Conservation (phyloP, 2,329 filamentous ascomycete genomes). For the Lachnellula arida region DNA sequence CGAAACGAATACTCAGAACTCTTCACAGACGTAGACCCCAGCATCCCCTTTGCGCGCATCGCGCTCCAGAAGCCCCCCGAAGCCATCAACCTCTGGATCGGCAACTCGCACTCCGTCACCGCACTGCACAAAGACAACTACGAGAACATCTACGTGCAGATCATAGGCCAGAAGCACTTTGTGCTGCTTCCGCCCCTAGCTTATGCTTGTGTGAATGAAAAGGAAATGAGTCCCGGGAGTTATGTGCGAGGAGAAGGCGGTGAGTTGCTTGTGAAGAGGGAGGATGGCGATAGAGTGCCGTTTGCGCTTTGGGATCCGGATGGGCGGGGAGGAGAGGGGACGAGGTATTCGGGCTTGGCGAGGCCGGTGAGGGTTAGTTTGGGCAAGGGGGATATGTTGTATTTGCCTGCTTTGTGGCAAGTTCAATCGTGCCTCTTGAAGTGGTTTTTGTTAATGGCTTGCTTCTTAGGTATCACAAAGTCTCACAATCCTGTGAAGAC, state of each 20-base stretch:
- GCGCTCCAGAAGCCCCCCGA: conserved; percentile 64
- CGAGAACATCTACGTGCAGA: conserved; percentile 78
- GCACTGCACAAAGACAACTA: conserved; percentile 79
- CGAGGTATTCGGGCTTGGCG: conserved; percentile 55
- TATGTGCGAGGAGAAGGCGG: conserved; percentile 40
- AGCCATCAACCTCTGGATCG: conserved; percentile 80
- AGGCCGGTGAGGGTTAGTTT: conserved; percentile 63
- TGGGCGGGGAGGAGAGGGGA: conserved; percentile 36
- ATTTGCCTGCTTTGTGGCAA: conserved; percentile 75
- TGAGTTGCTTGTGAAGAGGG: conserved; percentile 1
- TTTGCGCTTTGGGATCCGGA: conserved; percentile 71
- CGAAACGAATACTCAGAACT: conserved; percentile 65
- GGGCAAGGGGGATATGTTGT: conserved; percentile 72
- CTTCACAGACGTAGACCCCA: conserved; percentile 55
- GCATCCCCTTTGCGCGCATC: conserved; percentile 68
- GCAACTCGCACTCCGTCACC: conserved; percentile 64
- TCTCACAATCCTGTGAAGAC: conserved; percentile 66
- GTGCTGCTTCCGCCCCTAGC: conserved; percentile 67
- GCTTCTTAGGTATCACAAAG: conserved; percentile 67
- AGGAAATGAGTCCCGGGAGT: conserved; percentile 48
- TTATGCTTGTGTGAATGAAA: conserved; percentile 65
- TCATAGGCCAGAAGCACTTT: conserved; percentile 70
- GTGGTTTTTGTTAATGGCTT: neutral
- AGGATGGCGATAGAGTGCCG: conserved; percentile 47
- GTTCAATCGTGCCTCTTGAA: conserved; percentile 19